Conservation (phyloP, 2,329 filamentous ascomycete species). For the Aaosphaeria pasadenensis region DNA sequence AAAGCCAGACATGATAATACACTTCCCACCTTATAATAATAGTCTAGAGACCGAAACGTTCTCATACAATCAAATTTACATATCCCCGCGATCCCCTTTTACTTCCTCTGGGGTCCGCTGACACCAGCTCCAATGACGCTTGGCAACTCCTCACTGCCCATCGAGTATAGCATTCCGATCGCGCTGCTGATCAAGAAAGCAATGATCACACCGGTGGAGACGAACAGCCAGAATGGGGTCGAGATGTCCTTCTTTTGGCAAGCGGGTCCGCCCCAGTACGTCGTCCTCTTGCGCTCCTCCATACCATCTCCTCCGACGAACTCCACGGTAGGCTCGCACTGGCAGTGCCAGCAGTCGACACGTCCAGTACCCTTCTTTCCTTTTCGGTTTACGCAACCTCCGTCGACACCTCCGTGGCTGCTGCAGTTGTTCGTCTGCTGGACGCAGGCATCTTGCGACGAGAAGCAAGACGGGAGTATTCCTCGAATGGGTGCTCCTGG, state of each 20-base stretch:
- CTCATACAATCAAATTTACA: constrained; percentile 32
- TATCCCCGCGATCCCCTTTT: constrained; percentile 4
- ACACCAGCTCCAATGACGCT: constrained; percentile 97
- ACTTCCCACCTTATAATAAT: not conserved
- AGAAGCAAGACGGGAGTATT: constrained; percentile 72
- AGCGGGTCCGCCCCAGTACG: constrained; percentile 77
- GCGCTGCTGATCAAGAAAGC: constrained; percentile 66
- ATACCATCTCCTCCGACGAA: constrained; percentile 53
- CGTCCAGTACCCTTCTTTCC: constrained; percentile 17
- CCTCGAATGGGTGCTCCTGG: constrained; percentile 40
- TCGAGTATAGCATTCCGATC: constrained; percentile 75
- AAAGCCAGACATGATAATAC: not conserved
- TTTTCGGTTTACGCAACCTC: not conserved
- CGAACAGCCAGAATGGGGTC: constrained; percentile 83
- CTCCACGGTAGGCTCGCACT: constrained; percentile 62
- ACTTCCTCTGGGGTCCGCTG: constrained; percentile 56
- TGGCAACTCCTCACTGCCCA: constrained; percentile 84
- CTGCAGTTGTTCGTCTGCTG: constrained; percentile 75
- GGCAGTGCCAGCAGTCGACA: constrained; percentile 72
- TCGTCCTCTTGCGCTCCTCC: constrained; percentile 52
- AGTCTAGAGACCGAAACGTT: constrained; percentile 8
- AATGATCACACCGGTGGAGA: constrained; percentile 68
- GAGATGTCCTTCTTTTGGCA: constrained; percentile 94
- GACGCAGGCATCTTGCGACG: constrained; percentile 64
- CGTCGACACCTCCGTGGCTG: constrained; percentile 62